Percentiles rank a stretch among this genome's conserved stretches.
Conservation (phyloP, 2,329 filamentous ascomycete species). For the Aspergillus fischeri region DNA sequence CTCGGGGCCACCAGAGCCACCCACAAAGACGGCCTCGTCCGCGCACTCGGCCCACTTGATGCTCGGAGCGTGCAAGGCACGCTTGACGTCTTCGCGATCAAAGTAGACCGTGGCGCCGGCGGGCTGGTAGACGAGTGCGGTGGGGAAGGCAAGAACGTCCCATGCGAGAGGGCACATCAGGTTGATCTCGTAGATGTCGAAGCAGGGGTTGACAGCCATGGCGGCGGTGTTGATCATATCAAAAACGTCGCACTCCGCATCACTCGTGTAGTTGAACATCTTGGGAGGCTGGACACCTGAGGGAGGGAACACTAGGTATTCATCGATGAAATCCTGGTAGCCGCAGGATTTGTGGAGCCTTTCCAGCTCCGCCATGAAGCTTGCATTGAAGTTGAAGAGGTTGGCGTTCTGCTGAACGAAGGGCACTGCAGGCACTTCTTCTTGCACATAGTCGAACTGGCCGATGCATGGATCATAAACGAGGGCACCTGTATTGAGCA, state of each 20-base stretch:
- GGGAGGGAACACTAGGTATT: conserved; percentile 52
- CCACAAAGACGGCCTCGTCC: conserved; percentile 41
- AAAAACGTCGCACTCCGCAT: conserved; percentile 55
- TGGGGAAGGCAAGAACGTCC: conserved; percentile 65
- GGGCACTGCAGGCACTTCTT: conserved; percentile 37
- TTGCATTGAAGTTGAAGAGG: conserved; percentile 44
- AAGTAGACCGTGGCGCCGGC: conserved; percentile 63
- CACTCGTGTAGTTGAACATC: conserved; percentile 43
- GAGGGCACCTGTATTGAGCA: conserved; percentile 43
- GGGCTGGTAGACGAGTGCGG: conserved; percentile 53
- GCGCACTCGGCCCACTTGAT: conserved; percentile 34
- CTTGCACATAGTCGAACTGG: conserved; percentile 30
- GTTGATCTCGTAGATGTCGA: conserved; percentile 69
- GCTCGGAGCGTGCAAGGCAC: conserved; percentile 58
- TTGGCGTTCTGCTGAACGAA: conserved; percentile 42
- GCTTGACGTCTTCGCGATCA: conserved; percentile 65
- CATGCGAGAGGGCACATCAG: conserved; percentile 67
- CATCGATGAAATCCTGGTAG: conserved; percentile 43
- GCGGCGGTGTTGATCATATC: conserved; percentile 53
- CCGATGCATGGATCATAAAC: conserved; percentile 67
- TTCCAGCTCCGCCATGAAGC: conserved; percentile 40
- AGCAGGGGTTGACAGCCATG: conserved; percentile 67
- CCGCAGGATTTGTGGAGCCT: conserved; percentile 43
- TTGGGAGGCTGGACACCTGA: conserved; percentile 54
- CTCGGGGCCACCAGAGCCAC: conserved; percentile 35